Percentiles rank a stretch among this genome's conserved stretches.
These are phyloP conservation scores for Dendrocalamus latiflorus DNA, from an alignment of 202 grass and related monocot genomes.

Conservation along the genomic window DNA sequence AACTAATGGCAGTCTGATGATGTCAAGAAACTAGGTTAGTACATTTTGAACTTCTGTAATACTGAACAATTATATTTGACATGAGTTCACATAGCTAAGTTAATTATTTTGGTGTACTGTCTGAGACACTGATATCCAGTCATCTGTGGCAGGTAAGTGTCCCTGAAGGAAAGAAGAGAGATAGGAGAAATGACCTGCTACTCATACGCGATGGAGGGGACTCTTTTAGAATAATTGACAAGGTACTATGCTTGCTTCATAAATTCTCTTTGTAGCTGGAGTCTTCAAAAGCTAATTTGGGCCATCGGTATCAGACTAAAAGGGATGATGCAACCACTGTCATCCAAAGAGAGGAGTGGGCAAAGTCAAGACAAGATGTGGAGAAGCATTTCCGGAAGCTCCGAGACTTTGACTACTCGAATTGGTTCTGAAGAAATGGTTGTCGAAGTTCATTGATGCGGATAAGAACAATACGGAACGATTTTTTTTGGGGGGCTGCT, in stretches of 20 bases:
- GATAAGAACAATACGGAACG: background rate
- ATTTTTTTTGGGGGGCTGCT: background rate
- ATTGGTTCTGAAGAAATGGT: slow-evolving; percentile 70
- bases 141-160: slow-evolving; percentile 53
- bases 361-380: slow-evolving; percentile 56
- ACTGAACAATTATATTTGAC: background rate
- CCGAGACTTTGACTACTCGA: slow-evolving; percentile 63
- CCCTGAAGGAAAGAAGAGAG: slow-evolving; percentile 65
- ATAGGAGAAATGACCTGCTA: slow-evolving; percentile 68
- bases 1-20: background rate
- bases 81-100: background rate
- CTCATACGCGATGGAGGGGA: slow-evolving; percentile 67
- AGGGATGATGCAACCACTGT: slow-evolving; percentile 58
- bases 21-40: background rate
- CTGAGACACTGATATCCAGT: background rate
- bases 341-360: slow-evolving; percentile 73
- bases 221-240: slow-evolving; percentile 69
- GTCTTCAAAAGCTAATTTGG: background rate
- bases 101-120: background rate
- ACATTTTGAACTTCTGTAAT: background rate
- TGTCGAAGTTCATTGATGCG: background rate
- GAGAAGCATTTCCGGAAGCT: slow-evolving; percentile 86
- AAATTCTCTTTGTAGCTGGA: background rate
- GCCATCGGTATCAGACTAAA: slow-evolving; percentile 44
- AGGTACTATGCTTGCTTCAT: slow-evolving; percentile 45